Evolutionary conservation across 2,329 filamentous ascomycete species (phyloP).

Genomic region (Ceratocystis diversiconidia): DNA sequence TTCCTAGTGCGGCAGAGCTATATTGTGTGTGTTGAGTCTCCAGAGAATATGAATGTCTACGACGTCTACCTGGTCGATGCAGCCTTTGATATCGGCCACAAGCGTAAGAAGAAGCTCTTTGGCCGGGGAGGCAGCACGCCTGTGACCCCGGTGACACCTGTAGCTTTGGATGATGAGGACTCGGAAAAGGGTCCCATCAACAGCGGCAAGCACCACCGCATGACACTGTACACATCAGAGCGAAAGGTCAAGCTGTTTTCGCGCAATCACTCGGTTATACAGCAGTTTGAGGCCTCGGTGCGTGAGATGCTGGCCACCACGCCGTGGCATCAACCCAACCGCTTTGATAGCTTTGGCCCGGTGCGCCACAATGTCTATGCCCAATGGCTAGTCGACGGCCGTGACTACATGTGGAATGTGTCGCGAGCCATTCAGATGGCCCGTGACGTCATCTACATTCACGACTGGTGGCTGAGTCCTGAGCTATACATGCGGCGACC

Average conservation of each 20-base stretch:
- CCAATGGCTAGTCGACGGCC: constrained; percentile 90
- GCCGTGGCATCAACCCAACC: constrained; percentile 66
- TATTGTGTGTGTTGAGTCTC: constrained; percentile 93
- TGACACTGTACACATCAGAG: constrained; percentile 83
- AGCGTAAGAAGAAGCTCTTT: constrained; percentile 45
- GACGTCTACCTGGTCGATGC: constrained; percentile 96
- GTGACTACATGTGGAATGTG: constrained; percentile 99
- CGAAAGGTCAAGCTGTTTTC: constrained; percentile 83
- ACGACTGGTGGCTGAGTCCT: constrained; percentile 97
- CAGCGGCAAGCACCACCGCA: constrained; percentile 55
- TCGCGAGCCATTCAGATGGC: constrained; percentile 94
- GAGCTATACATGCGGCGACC: constrained; percentile 91
- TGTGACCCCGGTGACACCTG: constrained; percentile 11
- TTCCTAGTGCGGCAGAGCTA: constrained; percentile 97
- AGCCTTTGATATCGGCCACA: constrained; percentile 69
- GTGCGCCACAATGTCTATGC: constrained; percentile 76
- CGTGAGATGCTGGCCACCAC: constrained; percentile 71
- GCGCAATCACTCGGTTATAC: constrained; percentile 74
- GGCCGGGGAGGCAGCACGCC: constrained; percentile 24
- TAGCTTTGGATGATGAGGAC: constrained; percentile 16
- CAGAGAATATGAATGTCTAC: constrained; percentile 96
- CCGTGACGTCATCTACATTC: constrained; percentile 94
- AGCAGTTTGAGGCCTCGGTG: constrained; percentile 90
- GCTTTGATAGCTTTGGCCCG: constrained; percentile 88
- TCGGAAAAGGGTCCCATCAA: constrained; percentile 13